Evolutionary conservation across 2,329 filamentous ascomycete genomes (phyloP).

Genomic region (Ceratocystis variospora): DNA sequence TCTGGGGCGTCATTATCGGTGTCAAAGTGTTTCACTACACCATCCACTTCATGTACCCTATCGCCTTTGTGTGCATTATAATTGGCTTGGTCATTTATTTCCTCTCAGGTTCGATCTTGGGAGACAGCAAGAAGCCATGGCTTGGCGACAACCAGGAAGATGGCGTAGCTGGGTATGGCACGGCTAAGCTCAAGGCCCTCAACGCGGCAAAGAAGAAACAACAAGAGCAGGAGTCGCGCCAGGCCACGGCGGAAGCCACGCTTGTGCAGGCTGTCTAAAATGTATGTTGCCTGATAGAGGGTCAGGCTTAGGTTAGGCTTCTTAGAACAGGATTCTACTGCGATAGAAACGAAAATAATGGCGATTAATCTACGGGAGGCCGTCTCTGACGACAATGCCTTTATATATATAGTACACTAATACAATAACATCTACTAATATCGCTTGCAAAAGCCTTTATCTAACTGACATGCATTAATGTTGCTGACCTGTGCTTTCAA

Average conservation of each 20-base stretch:
- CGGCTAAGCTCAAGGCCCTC: conserved; percentile 64
- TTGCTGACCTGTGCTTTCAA: neutral
- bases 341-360: neutral
- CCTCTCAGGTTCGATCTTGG: conserved; percentile 63
- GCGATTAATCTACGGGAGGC: neutral
- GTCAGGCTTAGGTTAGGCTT: neutral
- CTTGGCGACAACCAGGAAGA: conserved; percentile 72
- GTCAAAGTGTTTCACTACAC: conserved; percentile 66
- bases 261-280: neutral
- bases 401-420: no score
- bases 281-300: no score
- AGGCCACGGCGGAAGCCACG: neutral
- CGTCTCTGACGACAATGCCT: neutral
- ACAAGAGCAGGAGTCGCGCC: conserved; percentile 2
- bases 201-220: conserved; percentile 33
- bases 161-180: conserved; percentile 68
- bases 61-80: conserved; percentile 88
- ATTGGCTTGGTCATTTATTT: conserved; percentile 79
- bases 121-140: conserved; percentile 92
- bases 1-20: conserved; percentile 93
- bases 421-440: no score
- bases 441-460: no score
- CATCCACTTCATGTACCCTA: conserved; percentile 85
- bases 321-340: no score
- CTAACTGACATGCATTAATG: neutral